Evolutionary conservation across 2,329 filamentous ascomycete species (phyloP).

Genomic region (Fusarium agapanthi): DNA sequence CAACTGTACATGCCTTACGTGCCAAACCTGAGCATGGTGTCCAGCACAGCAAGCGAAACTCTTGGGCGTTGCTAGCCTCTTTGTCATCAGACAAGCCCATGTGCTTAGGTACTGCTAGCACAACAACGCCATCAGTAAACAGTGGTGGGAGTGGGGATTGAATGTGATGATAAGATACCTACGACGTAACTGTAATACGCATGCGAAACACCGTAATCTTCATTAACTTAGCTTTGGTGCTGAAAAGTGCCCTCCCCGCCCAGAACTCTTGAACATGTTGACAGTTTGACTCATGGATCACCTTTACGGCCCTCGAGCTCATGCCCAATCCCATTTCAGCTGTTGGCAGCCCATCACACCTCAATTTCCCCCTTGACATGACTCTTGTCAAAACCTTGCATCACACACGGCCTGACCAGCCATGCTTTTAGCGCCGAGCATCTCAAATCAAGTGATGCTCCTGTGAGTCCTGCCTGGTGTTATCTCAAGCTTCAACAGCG

Average conservation of each 20-base stretch:
- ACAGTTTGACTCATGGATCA: neutral
- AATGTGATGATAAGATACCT: constrained; percentile 17
- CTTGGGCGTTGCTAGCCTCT: constrained; percentile 5
- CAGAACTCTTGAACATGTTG: neutral
- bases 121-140: constrained; percentile 6
- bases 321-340: constrained; percentile 9
- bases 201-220: constrained; percentile 3
- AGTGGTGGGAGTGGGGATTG: constrained; percentile 10
- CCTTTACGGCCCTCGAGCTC: neutral
- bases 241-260: neutral
- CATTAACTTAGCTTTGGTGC: constrained; percentile 1
- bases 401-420: constrained; percentile 16
- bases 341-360: constrained; percentile 12
- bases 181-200: constrained; percentile 14
- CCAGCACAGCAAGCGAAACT: neutral
- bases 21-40: neutral
- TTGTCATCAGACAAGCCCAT: constrained; percentile 25
- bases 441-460: constrained; percentile 39
- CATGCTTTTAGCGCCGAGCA: constrained; percentile 27
- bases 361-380: constrained; percentile 16
- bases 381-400: constrained; percentile 30
- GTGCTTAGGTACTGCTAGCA: constrained; percentile 10
- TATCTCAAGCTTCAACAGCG: constrained; percentile 20
- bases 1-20: neutral
- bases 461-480: constrained; percentile 4